Evolutionary conservation across 73 alveolate species (phyloP), one percentile per base, ranked within the genome.

Genomic region (Paramecium caudatum): DNA sequence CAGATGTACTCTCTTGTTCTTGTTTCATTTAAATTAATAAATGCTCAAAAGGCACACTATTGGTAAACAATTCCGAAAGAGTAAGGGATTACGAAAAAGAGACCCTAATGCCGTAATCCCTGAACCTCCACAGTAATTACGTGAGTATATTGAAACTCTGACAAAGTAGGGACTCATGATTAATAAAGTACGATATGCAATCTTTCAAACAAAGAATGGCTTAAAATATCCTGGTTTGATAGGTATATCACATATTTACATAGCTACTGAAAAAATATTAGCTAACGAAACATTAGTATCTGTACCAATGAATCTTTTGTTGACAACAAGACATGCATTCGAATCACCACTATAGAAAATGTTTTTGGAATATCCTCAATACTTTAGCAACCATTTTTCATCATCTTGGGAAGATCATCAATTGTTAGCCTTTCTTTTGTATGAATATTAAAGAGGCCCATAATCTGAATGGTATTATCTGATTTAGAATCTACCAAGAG

Each of bases 151-250:
- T 13, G 83, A 65, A 4, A 30, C 25, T 2, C 34, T 65, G 33
- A 36, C 34, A 13, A 27, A 6, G 6, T 10, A 65, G 17, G 83
- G 83, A 10, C 50, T 65, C 2, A 12, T 32, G 0, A 65, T 65
- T 0, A 65, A 65, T 33, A 65, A 65, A 32, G 83, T 65, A 32
- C 27, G 65, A 30, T 86, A 62, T 86, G 93, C 90, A 12, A 41
- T 61, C 48, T 86, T 86, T 33, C 19, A 63, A 37, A 55, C 88
- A 5, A 86, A 86, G 46, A 86, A 86, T 63, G 93, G 93, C 12
- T 46, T 86, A 19, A 43, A 61, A n/a, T 86, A 86, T 63, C 80
- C 74, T 6, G 93, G 93, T 5, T 50, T 86, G 15, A 65, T 74
- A 10, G 84, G 84, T 68, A 68, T 15, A 8, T 8, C 3, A 32